phyloP scores from a whole-genome alignment of 192 early-diverging fungal genomes.

The Coemansia pectinata region DNA sequence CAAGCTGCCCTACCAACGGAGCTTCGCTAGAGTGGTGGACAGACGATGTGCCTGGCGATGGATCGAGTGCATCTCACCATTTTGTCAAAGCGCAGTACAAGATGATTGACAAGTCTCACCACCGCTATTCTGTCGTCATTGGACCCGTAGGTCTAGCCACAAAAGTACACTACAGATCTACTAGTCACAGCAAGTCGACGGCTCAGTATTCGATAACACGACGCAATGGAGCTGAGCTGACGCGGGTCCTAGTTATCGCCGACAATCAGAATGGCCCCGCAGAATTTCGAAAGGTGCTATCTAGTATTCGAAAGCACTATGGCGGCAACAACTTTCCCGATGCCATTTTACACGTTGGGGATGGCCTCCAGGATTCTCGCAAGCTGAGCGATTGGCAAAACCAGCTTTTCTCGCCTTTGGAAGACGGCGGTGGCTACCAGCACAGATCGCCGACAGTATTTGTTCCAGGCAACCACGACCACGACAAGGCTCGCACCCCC shows the following conservation, averaged over 20 bases:
- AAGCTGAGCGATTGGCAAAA: conserved; percentile 70
- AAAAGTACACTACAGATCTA: conserved; percentile 29
- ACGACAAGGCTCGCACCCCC: conserved; percentile 54
- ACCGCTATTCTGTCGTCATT: conserved; percentile 40
- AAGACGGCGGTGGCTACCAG: conserved; percentile 54
- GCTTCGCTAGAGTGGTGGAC: conserved; percentile 45
- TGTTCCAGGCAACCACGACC: conserved; percentile 77
- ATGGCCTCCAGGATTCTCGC: conserved; percentile 62
- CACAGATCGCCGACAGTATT: conserved; percentile 66
- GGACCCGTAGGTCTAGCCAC: conserved; percentile 22
- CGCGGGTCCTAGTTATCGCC: conserved; percentile 37
- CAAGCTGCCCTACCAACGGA: conserved; percentile 21
- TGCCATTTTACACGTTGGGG: conserved; percentile 69
- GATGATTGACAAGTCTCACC: conserved; percentile 29
- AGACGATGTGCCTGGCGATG: background rate
- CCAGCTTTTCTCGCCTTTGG: conserved; percentile 66
- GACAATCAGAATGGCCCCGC: conserved; percentile 48
- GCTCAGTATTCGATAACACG: conserved; percentile 24
- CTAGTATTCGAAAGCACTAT: conserved; percentile 8
- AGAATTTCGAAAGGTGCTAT: conserved; percentile 28
- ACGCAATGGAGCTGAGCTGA: background rate
- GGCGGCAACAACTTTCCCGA: conserved; percentile 26
- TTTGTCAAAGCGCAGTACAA: conserved; percentile 29
- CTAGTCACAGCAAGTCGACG: conserved; percentile 19
- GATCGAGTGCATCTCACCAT: background rate